A percentile compares a stretch with the other conserved stretches of the same genome.
Evolutionary conservation across 2,329 filamentous ascomycete species (phyloP).

Genomic region (Coniochaeta hoffmannii): DNA sequence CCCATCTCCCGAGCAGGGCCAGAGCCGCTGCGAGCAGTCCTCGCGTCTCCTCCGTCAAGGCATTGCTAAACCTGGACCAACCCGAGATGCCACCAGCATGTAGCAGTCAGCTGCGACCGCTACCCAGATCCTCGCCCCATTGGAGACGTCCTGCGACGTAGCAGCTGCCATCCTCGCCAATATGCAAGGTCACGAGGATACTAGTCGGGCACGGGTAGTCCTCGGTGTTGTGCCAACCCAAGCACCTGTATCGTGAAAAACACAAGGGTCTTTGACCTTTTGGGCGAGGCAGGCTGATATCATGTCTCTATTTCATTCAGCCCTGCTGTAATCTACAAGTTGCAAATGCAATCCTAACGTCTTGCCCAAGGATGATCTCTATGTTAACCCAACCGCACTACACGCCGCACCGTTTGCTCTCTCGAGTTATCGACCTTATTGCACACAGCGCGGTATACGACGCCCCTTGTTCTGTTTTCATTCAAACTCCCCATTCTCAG

Average conservation of each 20-base stretch:
- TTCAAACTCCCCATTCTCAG: constrained; percentile 7
- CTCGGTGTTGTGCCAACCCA: constrained; percentile 15
- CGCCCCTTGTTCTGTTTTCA: too few relatives aligned
- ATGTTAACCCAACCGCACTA: background rate
- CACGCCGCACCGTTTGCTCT: background rate
- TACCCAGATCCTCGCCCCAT: background rate
- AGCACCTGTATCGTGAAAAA: constrained; percentile 20
- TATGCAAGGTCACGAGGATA: constrained; percentile 16
- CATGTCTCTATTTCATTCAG: background rate
- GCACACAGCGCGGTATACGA: too few relatives aligned
- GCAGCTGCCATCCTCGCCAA: constrained; percentile 20
- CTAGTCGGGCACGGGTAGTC: constrained; percentile 8
- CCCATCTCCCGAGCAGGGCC: background rate
- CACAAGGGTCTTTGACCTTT: constrained; percentile 20
- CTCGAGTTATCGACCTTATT: too few relatives aligned
- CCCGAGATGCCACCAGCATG: background rate
- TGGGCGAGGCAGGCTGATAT: constrained; percentile 16
- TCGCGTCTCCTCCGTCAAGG: background rate
- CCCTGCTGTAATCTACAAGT: background rate
- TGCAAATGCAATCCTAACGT: background rate
- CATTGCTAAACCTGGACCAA: background rate
- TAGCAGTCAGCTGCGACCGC: background rate
- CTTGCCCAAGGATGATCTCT: background rate
- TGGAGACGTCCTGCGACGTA: constrained; percentile 19
- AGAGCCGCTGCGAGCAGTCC: background rate